Evolutionary conservation across 371 early-diverging fungal species (phyloP).

Genomic region (Lichtheimia ornata): DNA sequence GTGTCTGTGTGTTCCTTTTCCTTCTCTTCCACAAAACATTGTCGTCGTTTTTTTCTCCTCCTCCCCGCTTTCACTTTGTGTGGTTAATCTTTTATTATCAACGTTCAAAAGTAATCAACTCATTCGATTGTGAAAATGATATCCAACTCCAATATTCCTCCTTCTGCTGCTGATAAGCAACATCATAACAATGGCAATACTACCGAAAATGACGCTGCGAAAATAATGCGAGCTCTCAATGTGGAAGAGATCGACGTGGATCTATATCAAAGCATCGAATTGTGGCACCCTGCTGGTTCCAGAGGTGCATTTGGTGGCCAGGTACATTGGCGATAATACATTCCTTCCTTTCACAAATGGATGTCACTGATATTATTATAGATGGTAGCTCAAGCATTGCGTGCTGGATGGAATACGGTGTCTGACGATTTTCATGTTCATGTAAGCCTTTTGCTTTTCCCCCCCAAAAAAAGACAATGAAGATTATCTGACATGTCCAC

Average conservation of each 20-base stretch:
- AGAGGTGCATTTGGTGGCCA: constrained; percentile 86
- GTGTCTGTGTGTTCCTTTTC: too few species aligned
- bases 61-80: neutral
- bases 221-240: constrained; percentile 41
- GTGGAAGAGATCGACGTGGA: constrained; percentile 70
- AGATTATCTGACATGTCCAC: too few species aligned
- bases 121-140: too few species aligned
- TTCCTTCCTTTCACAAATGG: neutral
- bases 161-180: too few species aligned
- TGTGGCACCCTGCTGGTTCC: constrained; percentile 82
- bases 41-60: neutral
- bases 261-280: constrained; percentile 68
- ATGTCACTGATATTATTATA: constrained; percentile 2
- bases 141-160: too few species aligned
- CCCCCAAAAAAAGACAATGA: neutral
- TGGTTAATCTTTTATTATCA: too few species aligned
- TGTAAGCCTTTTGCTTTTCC: constrained; percentile 21
- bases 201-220: constrained; percentile 2
- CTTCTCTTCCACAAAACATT: too few species aligned
- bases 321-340: constrained; percentile 16
- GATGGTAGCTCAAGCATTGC: constrained; percentile 80
- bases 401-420: constrained; percentile 83
- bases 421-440: constrained; percentile 68
- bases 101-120: too few species aligned
- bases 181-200: neutral